These are phyloP conservation scores for Populus tomentosa DNA, from an alignment of 441 rosid species.

Conservation along the genomic window DNA sequence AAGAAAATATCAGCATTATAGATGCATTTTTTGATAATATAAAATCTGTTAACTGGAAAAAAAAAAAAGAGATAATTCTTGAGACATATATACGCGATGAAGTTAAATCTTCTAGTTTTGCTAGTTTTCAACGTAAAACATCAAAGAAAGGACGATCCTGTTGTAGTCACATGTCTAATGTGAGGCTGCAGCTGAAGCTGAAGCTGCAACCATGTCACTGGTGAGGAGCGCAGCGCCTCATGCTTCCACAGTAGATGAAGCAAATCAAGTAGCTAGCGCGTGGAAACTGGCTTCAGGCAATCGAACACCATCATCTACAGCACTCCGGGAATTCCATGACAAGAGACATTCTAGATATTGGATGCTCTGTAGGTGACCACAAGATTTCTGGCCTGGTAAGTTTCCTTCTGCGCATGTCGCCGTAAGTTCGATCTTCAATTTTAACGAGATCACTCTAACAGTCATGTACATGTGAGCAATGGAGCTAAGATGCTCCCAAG, in stretches of 20 bases:
- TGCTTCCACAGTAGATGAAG: constrained; percentile 45
- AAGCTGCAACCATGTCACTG: constrained; percentile 59
- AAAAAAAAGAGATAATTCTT: no score
- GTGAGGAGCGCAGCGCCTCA: constrained; percentile 41
- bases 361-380: constrained; percentile 68
- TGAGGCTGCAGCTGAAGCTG: constrained; percentile 74
- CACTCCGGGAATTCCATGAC: constrained; percentile 32
- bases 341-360: constrained; percentile 47
- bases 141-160: neutral
- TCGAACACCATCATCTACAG: constrained; percentile 39
- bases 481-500: neutral
- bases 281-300: constrained; percentile 50
- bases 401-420: constrained; percentile 51
- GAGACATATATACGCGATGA: no score
- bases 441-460: neutral
- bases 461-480: neutral
- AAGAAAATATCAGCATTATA: no score
- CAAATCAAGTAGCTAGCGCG: constrained; percentile 33
- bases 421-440: constrained; percentile 24
- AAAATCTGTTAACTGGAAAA: no score
- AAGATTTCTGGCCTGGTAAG: constrained; percentile 40
- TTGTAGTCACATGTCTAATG: constrained; percentile 5
- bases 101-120: neutral
- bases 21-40: no score
- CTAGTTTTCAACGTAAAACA: neutral